Base-by-base conservation (phyloP, 2,329 filamentous ascomycete species). In the Coleophoma crateriformis region DNA sequence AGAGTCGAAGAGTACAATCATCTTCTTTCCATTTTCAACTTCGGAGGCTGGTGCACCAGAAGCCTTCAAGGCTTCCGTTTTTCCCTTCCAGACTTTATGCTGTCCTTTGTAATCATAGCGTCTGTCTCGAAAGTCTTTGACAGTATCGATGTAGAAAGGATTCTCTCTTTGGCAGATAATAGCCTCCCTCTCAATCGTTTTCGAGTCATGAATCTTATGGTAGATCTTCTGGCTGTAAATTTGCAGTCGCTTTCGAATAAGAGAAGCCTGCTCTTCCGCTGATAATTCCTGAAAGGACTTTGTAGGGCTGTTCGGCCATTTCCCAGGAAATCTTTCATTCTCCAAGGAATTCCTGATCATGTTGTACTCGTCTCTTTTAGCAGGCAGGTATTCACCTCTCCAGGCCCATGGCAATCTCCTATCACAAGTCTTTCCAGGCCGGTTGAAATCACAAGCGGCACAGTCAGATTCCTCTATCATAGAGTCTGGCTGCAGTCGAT, bases 131-230 rank as follows among this genome's bases (percentile, higher is more conserved):
- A 99, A 99, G 68, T 94, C 87, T 62, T 88, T 87, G 46, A 99
- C 94, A 0, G 94, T 99, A 64, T 99, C 82, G 61, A 99, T 92
- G 63, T 99, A 99, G 67, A 99, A 99, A 0, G 94, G 94, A 54
- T 99, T 99, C 65, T 99, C 94, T 55, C 94, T 82, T 65, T 99
- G 94, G 63, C 94, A 99, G 61, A 99, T 97, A 64, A 99, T 96
- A 11, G 95, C 94, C 67, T 99, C 94, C 48, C 91, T 84, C 54
- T 94, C 86, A 51, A 95, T 94, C 0, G 89, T 97, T 45, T 86
- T 95, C 12, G 88, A 87, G 54, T 97, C 94, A 67, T 95, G 91
- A 52, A 99, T 97, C 68, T 97, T 99, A 77, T 99, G 94, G 65
- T 99, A 99, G 55, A 99, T 95, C 71, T 99, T 99, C 68, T 97